phyloP scores from a whole-genome alignment of 164 flowering plant species.

The Vitis riparia region DNA sequence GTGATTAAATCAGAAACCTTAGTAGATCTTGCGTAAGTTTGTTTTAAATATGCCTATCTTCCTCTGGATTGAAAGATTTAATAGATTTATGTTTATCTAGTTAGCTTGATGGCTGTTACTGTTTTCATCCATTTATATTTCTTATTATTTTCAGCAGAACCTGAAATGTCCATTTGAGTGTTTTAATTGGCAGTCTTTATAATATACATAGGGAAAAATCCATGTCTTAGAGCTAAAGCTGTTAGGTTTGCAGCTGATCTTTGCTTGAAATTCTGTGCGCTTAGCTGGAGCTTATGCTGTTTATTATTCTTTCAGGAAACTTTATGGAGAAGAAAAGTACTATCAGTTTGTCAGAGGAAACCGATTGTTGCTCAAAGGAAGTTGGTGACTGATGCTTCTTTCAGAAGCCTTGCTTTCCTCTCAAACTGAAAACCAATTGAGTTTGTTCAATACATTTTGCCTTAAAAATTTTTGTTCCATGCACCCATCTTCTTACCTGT shows the following conservation, averaged over 20 bases:
- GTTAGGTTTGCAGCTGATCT: too few relatives aligned
- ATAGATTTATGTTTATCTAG: neutral
- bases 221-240: too few relatives aligned
- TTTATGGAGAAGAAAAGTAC: slow-evolving; percentile 50
- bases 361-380: slow-evolving; percentile 16
- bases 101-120: neutral
- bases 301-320: slow-evolving; percentile 32
- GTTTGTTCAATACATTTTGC: too few relatives aligned
- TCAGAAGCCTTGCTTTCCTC: neutral
- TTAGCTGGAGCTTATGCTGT: too few relatives aligned
- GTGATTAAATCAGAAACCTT: slow-evolving; percentile 61
- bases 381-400: slow-evolving; percentile 3
- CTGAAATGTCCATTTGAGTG: too few relatives aligned
- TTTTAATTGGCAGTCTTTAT: too few relatives aligned
- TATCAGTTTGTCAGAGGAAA: slow-evolving; percentile 24
- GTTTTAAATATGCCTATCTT: neutral
- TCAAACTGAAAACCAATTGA: neutral
- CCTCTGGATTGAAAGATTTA: neutral
- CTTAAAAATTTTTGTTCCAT: neutral
- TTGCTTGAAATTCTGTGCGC: too few relatives aligned
- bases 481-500: neutral
- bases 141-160: too few relatives aligned
- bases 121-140: too few relatives aligned
- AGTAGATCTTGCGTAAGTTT: slow-evolving; percentile 82
- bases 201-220: too few relatives aligned